Base-by-base conservation (phyloP, 768 basidiomycete genomes). In the Trametes elegans region DNA sequence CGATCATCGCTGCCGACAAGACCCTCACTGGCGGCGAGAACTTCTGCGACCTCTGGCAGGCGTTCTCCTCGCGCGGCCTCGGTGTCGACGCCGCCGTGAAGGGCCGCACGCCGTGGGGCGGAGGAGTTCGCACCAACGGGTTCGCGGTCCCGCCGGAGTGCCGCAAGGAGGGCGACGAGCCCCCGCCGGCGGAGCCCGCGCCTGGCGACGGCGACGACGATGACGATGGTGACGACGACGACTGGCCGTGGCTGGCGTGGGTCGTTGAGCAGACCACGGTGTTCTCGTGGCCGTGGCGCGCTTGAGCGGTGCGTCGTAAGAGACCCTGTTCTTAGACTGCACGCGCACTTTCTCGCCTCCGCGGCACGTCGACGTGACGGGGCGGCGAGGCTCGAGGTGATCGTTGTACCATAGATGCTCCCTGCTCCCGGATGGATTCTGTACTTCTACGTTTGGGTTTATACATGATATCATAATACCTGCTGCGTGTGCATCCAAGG, bases 1-100 rank as follows among this genome's bases (percentile, higher is more conserved):
- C 93, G 14, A 93, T 96, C 69, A 83, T 96, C 60, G 85, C 92
- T 61, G 94, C 96, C 19, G 96, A 98, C 69, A 76, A 91, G 68
- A 73, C 90, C 39, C 79, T 97, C 55, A 98, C 96, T 3, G 90
- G 85, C 13, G 96, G 96, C 3, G 91, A 93, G 81, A 99, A 99
- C 78, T 75, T 78, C 62, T 99, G 96, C 70, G 76, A 77, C 13
- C 71, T 99, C 59, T 98, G 93, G 94, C 73, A 78, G 53, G 91
- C 83, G 38, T 99, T 98, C 68, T 79, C 90, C 6, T 72, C 79
- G 62, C 79, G 91, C 31, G 96, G 96, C 0, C 71, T 98, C 42
- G 95, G 95, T 3, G 66, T 74, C 10, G 85, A 93, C 63, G 90
- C 96, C 3, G 72, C 61, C 14, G 81, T 98, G 35, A 73, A 80